A percentile compares a stretch with the other conserved stretches of the same genome.
These are phyloP conservation scores for Russula abietina DNA, from an alignment of 768 basidiomycete species.

Conservation along the genomic window DNA sequence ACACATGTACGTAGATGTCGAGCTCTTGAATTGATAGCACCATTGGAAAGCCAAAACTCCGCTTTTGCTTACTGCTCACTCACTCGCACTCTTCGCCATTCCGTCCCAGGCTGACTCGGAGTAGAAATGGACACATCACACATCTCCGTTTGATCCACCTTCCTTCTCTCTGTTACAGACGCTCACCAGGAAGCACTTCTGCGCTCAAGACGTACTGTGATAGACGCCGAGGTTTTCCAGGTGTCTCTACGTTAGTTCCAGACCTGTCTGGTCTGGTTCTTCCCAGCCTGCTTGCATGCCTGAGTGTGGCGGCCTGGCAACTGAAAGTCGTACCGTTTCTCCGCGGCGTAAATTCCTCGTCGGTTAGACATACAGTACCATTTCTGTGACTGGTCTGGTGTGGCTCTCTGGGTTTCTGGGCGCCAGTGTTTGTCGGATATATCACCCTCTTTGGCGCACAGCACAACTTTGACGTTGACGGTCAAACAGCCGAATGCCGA, in stretches of 20 bases:
- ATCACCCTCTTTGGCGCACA: background rate
- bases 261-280: background rate
- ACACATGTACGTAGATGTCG: background rate
- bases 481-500: background rate
- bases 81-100: background rate
- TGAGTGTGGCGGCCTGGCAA: too few relatives aligned
- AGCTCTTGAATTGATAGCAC: background rate
- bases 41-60: background rate
- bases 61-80: too few relatives aligned
- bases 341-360: background rate
- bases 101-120: background rate
- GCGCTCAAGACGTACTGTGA: background rate
- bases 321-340: too few relatives aligned
- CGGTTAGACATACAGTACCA: background rate
- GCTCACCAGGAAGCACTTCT: background rate
- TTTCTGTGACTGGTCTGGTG: background rate
- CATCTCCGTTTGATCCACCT: conserved; percentile 6
- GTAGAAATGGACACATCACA: background rate
- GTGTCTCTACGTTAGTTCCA: background rate
- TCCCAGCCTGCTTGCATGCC: too few relatives aligned
- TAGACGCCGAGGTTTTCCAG: background rate
- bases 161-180: background rate
- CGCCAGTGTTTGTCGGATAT: background rate
- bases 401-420: background rate
- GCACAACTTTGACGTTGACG: background rate